Conservation (phyloP, 192 early-diverging fungal genomes). For the Coemansia sp. region DNA sequence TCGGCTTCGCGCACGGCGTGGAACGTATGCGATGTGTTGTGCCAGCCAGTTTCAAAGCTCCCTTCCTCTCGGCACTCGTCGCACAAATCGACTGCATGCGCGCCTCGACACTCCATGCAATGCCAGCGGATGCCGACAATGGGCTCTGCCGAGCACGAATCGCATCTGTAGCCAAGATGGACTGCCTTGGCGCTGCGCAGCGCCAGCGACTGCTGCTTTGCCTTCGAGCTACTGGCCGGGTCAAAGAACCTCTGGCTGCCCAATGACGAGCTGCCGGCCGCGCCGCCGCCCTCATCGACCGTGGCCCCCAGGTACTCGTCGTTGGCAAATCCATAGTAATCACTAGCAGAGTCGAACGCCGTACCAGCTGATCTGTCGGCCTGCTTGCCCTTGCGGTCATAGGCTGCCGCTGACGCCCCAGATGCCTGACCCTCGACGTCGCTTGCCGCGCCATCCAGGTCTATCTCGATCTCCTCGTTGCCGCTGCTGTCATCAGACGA, state of each 20-base stretch:
- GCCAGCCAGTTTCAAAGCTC: conserved; percentile 46
- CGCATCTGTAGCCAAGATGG: conserved; percentile 57
- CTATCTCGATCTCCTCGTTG: conserved; percentile 14
- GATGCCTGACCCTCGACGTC: neutral
- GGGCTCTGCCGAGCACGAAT: conserved; percentile 67
- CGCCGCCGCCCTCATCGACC: too few species aligned
- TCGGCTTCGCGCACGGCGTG: conserved; percentile 37
- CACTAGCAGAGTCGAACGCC: neutral
- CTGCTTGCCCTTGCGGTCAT: conserved; percentile 50
- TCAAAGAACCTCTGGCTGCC: neutral
- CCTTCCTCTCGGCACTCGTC: conserved; percentile 62
- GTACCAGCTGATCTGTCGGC: conserved; percentile 23
- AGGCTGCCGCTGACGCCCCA: conserved; percentile 1
- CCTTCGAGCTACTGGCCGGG: conserved; percentile 3
- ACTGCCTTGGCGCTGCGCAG: conserved; percentile 37
- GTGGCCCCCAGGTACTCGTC: neutral
- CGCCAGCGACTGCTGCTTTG: conserved; percentile 8
- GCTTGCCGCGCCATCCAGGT: conserved; percentile 11
- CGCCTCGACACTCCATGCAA: conserved; percentile 61
- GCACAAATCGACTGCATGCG: conserved; percentile 66
- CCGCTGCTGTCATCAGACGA: conserved; percentile 25
- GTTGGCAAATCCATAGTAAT: neutral
- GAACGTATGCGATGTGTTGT: conserved; percentile 30
- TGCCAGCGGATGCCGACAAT: conserved; percentile 69
- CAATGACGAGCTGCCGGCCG: neutral